A percentile compares a stretch with the other conserved stretches of the same genome.
Evolutionary conservation across 441 rosid genomes (phyloP).

Genomic region (Euphorbia schlechtendalii): DNA sequence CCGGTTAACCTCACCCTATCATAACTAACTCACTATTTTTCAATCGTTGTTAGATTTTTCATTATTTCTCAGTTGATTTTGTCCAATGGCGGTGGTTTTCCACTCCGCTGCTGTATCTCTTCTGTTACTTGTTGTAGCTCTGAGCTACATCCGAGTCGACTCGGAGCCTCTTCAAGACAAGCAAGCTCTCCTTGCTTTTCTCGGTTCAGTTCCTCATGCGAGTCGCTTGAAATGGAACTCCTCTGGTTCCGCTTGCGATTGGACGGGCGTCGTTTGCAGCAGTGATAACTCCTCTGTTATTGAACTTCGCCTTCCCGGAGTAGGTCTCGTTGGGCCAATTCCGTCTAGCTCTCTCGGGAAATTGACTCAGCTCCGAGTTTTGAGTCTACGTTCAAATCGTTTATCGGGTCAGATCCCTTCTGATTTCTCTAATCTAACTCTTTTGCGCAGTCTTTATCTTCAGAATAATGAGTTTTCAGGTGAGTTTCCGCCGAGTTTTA

Average conservation of each 20-base stretch:
- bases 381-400: constrained; percentile 81
- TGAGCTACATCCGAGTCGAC: constrained; percentile 31
- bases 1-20: constrained; percentile 11
- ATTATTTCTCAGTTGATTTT: background rate
- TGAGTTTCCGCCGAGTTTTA: constrained; percentile 45
- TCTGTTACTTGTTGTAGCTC: constrained; percentile 19
- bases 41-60: background rate
- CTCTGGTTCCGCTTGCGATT: constrained; percentile 57
- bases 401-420: constrained; percentile 70
- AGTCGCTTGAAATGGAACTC: constrained; percentile 68
- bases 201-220: constrained; percentile 48
- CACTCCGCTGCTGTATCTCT: constrained; percentile 9
- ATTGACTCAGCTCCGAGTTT: constrained; percentile 62
- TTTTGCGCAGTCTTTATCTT: constrained; percentile 58
- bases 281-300: constrained; percentile 36
- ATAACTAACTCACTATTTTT: background rate
- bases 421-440: constrained; percentile 72
- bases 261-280: constrained; percentile 77
- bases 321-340: constrained; percentile 63
- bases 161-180: constrained; percentile 66
- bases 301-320: constrained; percentile 78
- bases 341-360: constrained; percentile 60
- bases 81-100: constrained; percentile 29
- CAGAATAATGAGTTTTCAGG: constrained; percentile 58
- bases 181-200: constrained; percentile 73